Base-by-base conservation (phyloP, 768 basidiomycete species). In the Lactarius vividus region DNA sequence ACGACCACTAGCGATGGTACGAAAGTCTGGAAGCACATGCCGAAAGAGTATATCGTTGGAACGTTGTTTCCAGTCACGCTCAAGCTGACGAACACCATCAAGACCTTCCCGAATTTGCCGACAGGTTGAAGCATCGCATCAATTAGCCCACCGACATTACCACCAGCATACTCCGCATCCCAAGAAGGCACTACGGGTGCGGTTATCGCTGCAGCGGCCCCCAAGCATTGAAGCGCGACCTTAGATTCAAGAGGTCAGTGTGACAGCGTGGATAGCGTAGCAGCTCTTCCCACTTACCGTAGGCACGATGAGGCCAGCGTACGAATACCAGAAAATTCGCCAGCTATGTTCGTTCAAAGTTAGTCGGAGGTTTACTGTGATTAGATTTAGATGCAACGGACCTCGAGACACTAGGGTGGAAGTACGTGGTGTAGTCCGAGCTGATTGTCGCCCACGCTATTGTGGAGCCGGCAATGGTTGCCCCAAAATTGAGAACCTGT, bases 361-460 rank as follows among this genome's bases (percentile, higher is more conserved):
- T 23, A 28, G 40, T 42, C 31, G 60, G 31, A 57, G 28, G 4
- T n/a, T 5, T 18, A 23, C 8, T 2, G 39, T 18, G 40, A n/a
- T n/a, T n/a, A n/a, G n/a, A n/a, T n/a, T 6, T 33, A 3, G 8
- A 58, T 52, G 4, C 26, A 23, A 40, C 77, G 33, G 65, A 86
- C 88, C 85, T 84, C 0, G 88, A 80, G 5, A 84, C 86, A 11
- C 79, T 76, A 0, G 85, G 81, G 11, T 78, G 77, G 73, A 84
- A 88, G 74, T 93, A 93, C 60, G 80, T 85, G 6, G 89, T 87
- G 72, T 89, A 93, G 71, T 94, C 92, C 7, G 88, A 86, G 20
- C n/a, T n/a, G n/a, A n/a, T n/a, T n/a, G n/a, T n/a, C n/a, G n/a
- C n/a, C n/a, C n/a, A n/a, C n/a, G n/a, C n/a, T n/a, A n/a, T n/a